phyloP scores from a whole-genome alignment of 306 rosid genomes.

The Inga oerstediana region DNA sequence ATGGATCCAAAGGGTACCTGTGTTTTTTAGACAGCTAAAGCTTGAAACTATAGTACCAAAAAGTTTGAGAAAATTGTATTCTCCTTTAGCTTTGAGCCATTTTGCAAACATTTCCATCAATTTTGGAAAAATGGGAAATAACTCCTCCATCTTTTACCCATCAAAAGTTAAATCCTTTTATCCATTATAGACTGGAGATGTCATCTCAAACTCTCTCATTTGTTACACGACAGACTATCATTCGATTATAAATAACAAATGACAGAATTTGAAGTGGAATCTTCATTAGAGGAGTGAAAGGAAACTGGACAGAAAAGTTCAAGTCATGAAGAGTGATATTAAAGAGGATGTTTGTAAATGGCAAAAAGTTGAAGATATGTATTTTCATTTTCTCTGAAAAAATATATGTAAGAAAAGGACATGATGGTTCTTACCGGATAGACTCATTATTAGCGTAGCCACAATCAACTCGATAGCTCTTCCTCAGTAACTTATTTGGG shows the following conservation, averaged over 20 bases:
- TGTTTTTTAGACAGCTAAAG: slow-evolving; percentile 21
- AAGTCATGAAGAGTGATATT: background rate
- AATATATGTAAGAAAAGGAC: background rate
- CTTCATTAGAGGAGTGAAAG: background rate
- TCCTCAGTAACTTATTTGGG: slow-evolving; percentile 60
- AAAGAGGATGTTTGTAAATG: background rate
- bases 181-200: background rate
- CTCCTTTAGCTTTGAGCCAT: background rate
- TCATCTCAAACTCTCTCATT: background rate
- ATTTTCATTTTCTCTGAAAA: background rate
- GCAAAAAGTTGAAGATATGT: background rate
- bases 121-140: background rate
- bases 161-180: background rate
- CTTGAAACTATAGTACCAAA: background rate
- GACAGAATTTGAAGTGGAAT: background rate
- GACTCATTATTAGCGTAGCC: slow-evolving; percentile 62
- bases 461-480: slow-evolving; percentile 74
- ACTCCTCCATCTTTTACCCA: background rate
- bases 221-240: background rate
- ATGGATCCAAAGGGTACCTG: slow-evolving; percentile 85
- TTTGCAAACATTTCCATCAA: background rate
- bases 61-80: background rate
- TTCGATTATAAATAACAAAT: background rate
- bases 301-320: background rate
- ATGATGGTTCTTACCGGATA: slow-evolving; percentile 51